Conservation (phyloP, 768 basidiomycete genomes). For the Auricularia heimuer region DNA sequence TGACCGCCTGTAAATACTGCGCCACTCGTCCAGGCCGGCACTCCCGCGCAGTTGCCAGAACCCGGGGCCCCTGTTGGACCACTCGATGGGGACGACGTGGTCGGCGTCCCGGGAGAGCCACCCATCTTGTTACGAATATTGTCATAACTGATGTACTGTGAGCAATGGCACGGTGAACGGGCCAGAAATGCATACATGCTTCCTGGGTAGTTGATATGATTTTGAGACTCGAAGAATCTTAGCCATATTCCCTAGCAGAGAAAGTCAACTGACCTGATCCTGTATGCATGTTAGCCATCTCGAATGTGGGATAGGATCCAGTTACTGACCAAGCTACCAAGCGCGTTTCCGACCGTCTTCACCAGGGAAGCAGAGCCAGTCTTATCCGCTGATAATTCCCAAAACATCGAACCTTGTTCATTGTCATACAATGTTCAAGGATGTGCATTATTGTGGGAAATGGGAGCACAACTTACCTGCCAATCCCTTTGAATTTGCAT, state of each 20-base stretch:
- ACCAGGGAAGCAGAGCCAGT: conserved; percentile 51
- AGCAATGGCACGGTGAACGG: too few species aligned
- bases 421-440: not conserved
- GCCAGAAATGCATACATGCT: too few species aligned
- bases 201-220: not conserved
- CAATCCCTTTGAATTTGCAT: conserved; percentile 49
- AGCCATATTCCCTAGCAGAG: too few species aligned
- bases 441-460: not conserved
- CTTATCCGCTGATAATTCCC: conserved; percentile 58
- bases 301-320: too few species aligned
- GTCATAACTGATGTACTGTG: conserved; percentile 48
- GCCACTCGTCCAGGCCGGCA: conserved; percentile 38
- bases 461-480: conserved; percentile 17
- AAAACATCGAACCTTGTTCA: conserved; percentile 51
- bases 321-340: conserved; percentile 24
- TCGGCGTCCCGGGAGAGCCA: not conserved
- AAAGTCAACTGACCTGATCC: too few species aligned
- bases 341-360: conserved; percentile 32
- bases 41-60: conserved; percentile 23
- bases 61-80: conserved; percentile 13
- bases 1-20: conserved; percentile 38
- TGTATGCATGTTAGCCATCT: too few species aligned
- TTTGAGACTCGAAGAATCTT: conserved; percentile 41
- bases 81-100: conserved; percentile 16
- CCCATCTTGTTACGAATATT: conserved; percentile 61